Percentiles rank a stretch among this genome's conserved stretches.
These are phyloP conservation scores for Periconia macrospinosa DNA, from an alignment of 2,329 filamentous ascomycete genomes.

Conservation along the genomic window DNA sequence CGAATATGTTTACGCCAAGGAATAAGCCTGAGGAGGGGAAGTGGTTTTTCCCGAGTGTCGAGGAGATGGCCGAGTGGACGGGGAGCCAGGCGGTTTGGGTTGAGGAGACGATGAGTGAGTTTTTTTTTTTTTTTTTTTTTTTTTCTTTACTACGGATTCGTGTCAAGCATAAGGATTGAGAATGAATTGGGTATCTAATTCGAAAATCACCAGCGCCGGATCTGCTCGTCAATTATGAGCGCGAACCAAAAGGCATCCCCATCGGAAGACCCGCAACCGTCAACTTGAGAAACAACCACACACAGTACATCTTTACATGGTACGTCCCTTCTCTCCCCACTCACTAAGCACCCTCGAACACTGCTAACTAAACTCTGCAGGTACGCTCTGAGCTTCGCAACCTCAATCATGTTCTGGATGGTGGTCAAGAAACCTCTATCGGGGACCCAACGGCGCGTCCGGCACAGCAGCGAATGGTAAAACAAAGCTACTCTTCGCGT, in stretches of 20 bases:
- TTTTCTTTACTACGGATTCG: constrained; percentile 3
- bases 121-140: constrained; percentile 1
- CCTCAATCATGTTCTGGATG: constrained; percentile 95
- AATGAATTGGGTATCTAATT: constrained; percentile 31
- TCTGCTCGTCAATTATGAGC: constrained; percentile 73
- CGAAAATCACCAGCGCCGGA: constrained; percentile 66
- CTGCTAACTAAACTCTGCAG: constrained; percentile 48
- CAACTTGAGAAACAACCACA: constrained; percentile 92
- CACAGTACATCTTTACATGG: constrained; percentile 99
- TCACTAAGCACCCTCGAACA: constrained; percentile 12
- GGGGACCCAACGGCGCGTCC: constrained; percentile 71
- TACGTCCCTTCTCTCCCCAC: constrained; percentile 50
- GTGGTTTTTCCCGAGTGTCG: constrained; percentile 94
- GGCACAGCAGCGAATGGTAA: constrained; percentile 76
- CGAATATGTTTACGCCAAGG: constrained; percentile 94
- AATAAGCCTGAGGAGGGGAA: constrained; percentile 81
- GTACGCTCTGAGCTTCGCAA: constrained; percentile 84
- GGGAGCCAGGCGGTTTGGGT: constrained; percentile 91
- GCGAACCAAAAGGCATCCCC: constrained; percentile 79
- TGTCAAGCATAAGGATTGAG: not conserved
- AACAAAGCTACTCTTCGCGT: no score
- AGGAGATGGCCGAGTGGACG: constrained; percentile 82
- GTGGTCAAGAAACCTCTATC: constrained; percentile 83
- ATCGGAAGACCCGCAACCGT: constrained; percentile 88
- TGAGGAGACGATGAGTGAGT: constrained; percentile 87